Conservation (phyloP, 148 eudicot species). For the Vaccinium corymbosum region DNA sequence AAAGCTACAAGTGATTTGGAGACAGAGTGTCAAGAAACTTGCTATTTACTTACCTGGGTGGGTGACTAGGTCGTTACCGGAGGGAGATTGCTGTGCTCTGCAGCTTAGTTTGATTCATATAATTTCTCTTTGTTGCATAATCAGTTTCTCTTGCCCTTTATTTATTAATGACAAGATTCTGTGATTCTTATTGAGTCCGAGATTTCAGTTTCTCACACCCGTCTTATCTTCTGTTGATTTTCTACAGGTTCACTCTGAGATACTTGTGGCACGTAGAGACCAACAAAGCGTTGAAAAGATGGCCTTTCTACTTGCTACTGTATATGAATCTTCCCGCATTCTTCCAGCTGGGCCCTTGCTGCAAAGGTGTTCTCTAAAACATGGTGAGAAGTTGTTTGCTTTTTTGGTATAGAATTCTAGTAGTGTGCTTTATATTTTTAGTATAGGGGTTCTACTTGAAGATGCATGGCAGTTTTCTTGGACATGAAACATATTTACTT, state of each 20-base stretch:
- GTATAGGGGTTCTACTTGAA: background rate
- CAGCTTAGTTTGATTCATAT: background rate
- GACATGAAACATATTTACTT: background rate
- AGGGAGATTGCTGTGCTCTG: background rate
- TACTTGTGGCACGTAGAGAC: slow-evolving; percentile 27
- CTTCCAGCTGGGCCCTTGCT: slow-evolving; percentile 56
- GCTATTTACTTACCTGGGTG: background rate
- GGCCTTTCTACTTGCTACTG: slow-evolving; percentile 47
- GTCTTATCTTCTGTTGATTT: slow-evolving; percentile 10
- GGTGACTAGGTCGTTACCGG: background rate
- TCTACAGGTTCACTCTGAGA: slow-evolving; percentile 42
- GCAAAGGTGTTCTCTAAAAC: slow-evolving; percentile 45
- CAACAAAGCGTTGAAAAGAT: slow-evolving; percentile 30
- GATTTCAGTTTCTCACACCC: background rate
- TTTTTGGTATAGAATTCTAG: background rate
- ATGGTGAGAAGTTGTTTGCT: slow-evolving; percentile 33
- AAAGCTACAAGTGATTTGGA: background rate
- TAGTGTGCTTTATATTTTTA: background rate
- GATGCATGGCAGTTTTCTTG: background rate
- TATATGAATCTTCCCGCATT: slow-evolving; percentile 56
- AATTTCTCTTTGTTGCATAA: background rate
- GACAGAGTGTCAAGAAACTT: background rate
- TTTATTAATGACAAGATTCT: background rate
- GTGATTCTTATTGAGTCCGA: background rate
- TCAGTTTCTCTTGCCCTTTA: background rate